Base-by-base conservation (phyloP, 1,284 basidiomycete genomes). In the Schizophyllum amplum region DNA sequence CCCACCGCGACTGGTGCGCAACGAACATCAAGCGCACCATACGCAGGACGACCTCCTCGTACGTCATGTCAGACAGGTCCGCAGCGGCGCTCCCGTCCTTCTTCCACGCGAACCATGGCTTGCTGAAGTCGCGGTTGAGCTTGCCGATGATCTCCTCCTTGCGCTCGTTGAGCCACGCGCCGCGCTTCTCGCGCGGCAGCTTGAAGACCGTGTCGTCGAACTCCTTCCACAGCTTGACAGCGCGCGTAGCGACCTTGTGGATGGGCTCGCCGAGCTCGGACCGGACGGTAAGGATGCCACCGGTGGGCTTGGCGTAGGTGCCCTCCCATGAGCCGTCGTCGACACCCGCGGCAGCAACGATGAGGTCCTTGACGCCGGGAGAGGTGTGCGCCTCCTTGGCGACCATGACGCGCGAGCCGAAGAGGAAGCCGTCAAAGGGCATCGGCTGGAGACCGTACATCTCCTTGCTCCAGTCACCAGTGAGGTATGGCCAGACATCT, bases 181-280 rank as follows among this genome's bases (percentile, higher is more conserved):
- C 79, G 55, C 94, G 89, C 81, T 99, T 99, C 75, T 98, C 95
- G 74, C 94, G 93, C 13, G 95, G 87, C 61, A 98, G 74, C 70
- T 87, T 89, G 82, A 99, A 99, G 60, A 99, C 90, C 11, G 86
- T 92, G 66, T 97, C 87, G 70, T 99, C 97, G 68, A 98, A 97
- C 77, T 99, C 94, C 71, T 92, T 93, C 96, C 96, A 99, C 52
- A 99, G 80, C 76, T 93, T 97, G 69, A 98, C 92, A 56, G 83
- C 97, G 54, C 97, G 90, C 53, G 88, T 99, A 54, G 96, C 94
- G 68, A 98, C 92, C 80, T 99, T 98, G 80, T 99, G 96, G 67
- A 99, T 99, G 24, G 95, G 95, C 73, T 99, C 97, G 54, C 96
- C 96, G 52, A 99, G 84, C 79, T 99, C 97, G 3, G 95, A 98